Conservation (phyloP, 345 rosid genomes). For the Rhodamnia rubescens region DNA sequence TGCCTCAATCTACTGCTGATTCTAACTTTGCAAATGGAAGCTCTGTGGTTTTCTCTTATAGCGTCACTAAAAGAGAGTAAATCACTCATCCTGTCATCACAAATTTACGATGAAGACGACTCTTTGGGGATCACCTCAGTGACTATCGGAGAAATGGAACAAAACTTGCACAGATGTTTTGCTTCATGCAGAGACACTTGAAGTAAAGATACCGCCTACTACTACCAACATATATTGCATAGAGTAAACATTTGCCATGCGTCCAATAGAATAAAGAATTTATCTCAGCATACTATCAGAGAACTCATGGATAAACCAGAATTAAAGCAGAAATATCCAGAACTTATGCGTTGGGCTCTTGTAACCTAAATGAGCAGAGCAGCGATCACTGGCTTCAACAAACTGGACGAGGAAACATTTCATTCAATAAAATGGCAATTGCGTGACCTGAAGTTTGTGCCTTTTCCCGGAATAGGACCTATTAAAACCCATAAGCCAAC, state of each 20-base stretch:
- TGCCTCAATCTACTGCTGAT: neutral
- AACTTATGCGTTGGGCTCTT: conserved; percentile 41
- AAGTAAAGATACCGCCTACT: neutral
- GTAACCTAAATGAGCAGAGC: conserved; percentile 42
- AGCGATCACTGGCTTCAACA: conserved; percentile 44
- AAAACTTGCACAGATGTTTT: neutral
- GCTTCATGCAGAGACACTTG: neutral
- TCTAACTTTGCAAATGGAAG: neutral
- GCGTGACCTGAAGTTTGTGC: neutral
- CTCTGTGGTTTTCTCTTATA: neutral
- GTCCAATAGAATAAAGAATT: neutral
- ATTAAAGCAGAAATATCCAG: neutral
- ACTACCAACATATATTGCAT: neutral
- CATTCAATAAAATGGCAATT: neutral
- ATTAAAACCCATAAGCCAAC: neutral
- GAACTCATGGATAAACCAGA: neutral
- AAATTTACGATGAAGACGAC: neutral
- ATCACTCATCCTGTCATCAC: neutral
- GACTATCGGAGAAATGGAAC: neutral
- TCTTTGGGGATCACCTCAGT: neutral
- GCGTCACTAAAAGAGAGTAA: neutral
- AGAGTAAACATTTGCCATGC: neutral
- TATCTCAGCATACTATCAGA: neutral
- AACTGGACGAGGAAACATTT: conserved; percentile 30
- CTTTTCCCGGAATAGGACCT: neutral